Base-by-base conservation (phyloP, 2,329 filamentous ascomycete species). In the Pseudocercospora cruenta region DNA sequence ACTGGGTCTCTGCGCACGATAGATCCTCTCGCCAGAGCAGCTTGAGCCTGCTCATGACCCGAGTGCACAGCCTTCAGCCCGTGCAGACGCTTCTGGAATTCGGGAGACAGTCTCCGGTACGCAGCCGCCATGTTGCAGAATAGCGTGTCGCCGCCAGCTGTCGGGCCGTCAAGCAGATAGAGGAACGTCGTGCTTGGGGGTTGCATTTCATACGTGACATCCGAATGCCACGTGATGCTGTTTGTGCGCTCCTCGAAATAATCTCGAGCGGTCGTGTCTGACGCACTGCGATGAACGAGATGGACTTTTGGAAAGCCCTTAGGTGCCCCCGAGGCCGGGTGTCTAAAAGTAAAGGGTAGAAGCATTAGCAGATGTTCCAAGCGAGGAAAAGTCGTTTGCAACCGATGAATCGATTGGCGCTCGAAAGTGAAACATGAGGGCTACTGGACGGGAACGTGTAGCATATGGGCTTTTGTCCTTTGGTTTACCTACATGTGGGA, bases 181-280 rank as follows among this genome's bases (percentile, higher is more conserved):
- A 97, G 80, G 80, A 97, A 96, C 0, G 94, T 96, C 0, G 93
- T 97, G 31, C 93, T 92, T 0, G 94, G 93, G 1, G 94, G 93
- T 80, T 97, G 93, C 71, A 87, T 82, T 81, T 97, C 94, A 76
- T 96, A 97, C 0, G 91, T 91, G 1, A 96, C 90, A 71, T 97
- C 93, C 0, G 89, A 91, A 80, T 97, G 93, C 93, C 93, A 97
- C 7, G 92, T 92, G 1, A 96, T 88, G 45, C 60, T 67, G 79
- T 90, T 94, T 3, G 91, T 94, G 22, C 91, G 86, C 55, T 87
- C 86, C 62, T 85, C 80, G 70, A 93, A 89, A 78, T 90, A 91
- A 58, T 86, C 82, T 21, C 85, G 80, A 21, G 83, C 85, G 2
- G 83, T 85, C 6, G 84, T 87, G 71, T 91, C 89, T 66, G 87